Base-by-base conservation (phyloP, 108 stramenopile genomes). In the Cyclostephanos tholiformis region DNA sequence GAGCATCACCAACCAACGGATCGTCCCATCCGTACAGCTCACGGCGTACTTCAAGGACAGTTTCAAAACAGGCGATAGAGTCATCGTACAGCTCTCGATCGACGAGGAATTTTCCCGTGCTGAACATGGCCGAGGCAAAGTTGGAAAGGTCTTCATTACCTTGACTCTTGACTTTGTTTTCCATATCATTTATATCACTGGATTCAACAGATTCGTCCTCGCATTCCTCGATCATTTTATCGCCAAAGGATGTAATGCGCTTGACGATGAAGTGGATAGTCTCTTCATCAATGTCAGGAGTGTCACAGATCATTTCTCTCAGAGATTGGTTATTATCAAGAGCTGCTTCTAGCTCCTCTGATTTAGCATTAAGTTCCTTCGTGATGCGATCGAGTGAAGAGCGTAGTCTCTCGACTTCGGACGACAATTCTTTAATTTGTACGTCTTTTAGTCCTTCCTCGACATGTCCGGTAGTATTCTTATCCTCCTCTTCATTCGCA, bases 11-110 rank as follows among this genome's bases (percentile, higher is more conserved):
- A 26, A 81, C 80, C 0, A 71, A 69, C n/a, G 75, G 64, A 60
- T 81, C 80, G 65, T 81, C 80, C 80, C 75, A 75, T 51, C 75
- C 80, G 52, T 64, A 76, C 16, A 76, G 52, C 70, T 76, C 62
- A 7, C 80, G 56, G 19, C 80, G 74, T 32, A 69, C 66, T 38
- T 76, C 75, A 7, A 81, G 63, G 22, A 76, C 80, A 17, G 53
- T 53, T 65, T 81, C 72, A 65, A 81, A 81, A 52, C 80, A 81
- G 4, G 66, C 44, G 9, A 79, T 74, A 12, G 78, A 79, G 20
- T 79, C 72, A 27, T 74, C 65, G 17, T 63, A 79, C 32, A 62
- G 35, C 35, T 79, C 61, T n/a, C 73, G 43, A 32, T 79, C 78
- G 0, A 79, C 78, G 17, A 79, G 78, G 46, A 79, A 79, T 39